Evolutionary conservation across 2,329 filamentous ascomycete genomes (phyloP).

Genomic region (Hirsutella rhossiliensis): DNA sequence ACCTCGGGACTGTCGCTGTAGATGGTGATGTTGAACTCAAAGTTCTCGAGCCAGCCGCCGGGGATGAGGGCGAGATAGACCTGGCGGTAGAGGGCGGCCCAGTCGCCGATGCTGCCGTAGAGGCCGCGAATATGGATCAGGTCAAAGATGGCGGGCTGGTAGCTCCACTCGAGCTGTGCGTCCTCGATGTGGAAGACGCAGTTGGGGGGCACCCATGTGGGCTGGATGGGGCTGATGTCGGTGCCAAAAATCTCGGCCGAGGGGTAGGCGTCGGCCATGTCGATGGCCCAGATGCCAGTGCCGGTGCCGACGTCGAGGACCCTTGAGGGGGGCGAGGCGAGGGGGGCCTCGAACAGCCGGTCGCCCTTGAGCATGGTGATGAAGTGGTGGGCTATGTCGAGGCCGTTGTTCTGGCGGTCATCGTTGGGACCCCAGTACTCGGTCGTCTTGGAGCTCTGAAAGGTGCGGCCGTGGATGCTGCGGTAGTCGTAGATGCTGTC

Average conservation of each 20-base stretch:
- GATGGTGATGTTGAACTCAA: conserved; percentile 10
- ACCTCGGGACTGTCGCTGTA: conserved; percentile 10
- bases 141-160: conserved; percentile 31
- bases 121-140: conserved; percentile 48
- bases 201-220: conserved; percentile 28
- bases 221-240: conserved; percentile 45
- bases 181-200: conserved; percentile 19
- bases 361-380: conserved; percentile 11
- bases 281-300: conserved; percentile 47
- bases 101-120: conserved; percentile 43
- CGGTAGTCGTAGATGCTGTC: conserved; percentile 21
- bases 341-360: conserved; percentile 4
- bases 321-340: background rate
- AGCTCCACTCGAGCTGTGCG: conserved; percentile 17
- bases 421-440: conserved; percentile 17
- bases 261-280: conserved; percentile 31
- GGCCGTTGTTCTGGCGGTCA: conserved; percentile 11
- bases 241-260: conserved; percentile 33
- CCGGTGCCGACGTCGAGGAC: conserved; percentile 41
- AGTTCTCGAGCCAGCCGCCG: conserved; percentile 32
- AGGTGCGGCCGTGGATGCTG: conserved; percentile 17
- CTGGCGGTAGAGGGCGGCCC: conserved; percentile 37
- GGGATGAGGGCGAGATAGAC: conserved; percentile 41
- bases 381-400: conserved; percentile 14
- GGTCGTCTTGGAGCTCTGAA: conserved; percentile 14